phyloP scores from a whole-genome alignment of 75 land plant genomes.

The Picea glauca region DNA sequence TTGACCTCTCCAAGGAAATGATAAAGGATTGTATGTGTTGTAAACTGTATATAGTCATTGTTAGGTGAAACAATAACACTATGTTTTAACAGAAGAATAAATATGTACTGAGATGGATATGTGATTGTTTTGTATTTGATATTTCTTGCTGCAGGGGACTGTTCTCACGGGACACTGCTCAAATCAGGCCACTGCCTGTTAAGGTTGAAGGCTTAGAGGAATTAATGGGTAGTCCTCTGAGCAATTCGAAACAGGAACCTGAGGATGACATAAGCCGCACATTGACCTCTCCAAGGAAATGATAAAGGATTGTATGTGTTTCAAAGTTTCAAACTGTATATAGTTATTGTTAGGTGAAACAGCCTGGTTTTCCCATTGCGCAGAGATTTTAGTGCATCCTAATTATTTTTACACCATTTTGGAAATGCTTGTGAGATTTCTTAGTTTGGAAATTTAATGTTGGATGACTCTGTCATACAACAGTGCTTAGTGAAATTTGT shows the following conservation, averaged over 20 bases:
- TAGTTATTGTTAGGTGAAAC: not conserved
- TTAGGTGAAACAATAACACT: not conserved
- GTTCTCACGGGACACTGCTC: conserved; percentile 14
- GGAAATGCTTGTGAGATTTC: not conserved
- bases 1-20: conserved; percentile 32
- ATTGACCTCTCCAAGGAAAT: conserved; percentile 33
- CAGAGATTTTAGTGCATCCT: not conserved
- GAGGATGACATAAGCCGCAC: conserved; percentile 33
- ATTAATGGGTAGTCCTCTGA: conserved; percentile 60
- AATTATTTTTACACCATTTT: not conserved
- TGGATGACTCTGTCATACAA: too few species aligned
- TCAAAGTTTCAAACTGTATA: not conserved
- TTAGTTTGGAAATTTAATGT: not conserved
- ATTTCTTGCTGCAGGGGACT: conserved; percentile 29
- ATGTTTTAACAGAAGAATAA: not conserved
- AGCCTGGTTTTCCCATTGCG: not conserved
- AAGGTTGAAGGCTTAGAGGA: conserved; percentile 77
- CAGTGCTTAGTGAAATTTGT: too few species aligned
- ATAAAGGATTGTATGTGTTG: not conserved
- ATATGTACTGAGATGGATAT: not conserved
- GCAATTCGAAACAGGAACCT: conserved; percentile 39
- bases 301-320: not conserved
- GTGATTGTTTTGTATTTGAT: not conserved
- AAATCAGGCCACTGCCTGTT: conserved; percentile 57
- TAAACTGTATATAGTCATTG: not conserved